These are phyloP conservation scores for Kwoniella mangroviensis DNA, from an alignment of 768 basidiomycete genomes.

Conservation along the genomic window DNA sequence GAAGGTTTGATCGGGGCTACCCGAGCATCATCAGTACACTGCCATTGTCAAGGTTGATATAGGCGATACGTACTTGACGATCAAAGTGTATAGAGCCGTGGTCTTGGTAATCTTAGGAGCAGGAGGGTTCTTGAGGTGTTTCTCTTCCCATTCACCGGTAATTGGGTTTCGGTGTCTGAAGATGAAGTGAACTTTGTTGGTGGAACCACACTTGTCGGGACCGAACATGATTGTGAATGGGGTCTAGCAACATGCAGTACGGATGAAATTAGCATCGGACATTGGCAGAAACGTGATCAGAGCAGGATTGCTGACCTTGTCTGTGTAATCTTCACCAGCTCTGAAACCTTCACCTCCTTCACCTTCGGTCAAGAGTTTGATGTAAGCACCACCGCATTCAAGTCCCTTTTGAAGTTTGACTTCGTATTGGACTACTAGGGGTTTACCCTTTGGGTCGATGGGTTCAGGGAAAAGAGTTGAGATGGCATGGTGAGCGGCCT, in stretches of 20 bases:
- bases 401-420: constrained; percentile 99
- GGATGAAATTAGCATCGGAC: not conserved
- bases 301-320: constrained; percentile 47
- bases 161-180: constrained; percentile 96
- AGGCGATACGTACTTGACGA: constrained; percentile 72
- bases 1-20: constrained; percentile 84
- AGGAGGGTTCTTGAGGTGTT: constrained; percentile 83
- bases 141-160: constrained; percentile 93
- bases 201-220: constrained; percentile 69
- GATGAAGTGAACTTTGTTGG: constrained; percentile 84
- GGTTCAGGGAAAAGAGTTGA: constrained; percentile 83
- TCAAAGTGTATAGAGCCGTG: constrained; percentile 91
- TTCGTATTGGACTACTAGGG: constrained; percentile 95
- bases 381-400: constrained; percentile 97
- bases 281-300: too few relatives aligned
- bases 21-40: constrained; percentile 58
- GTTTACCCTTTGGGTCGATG: constrained; percentile 76
- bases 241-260: constrained; percentile 39
- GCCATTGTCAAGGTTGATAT: not conserved
- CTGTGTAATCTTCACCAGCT: constrained; percentile 58
- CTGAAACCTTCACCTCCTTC: constrained; percentile 50
- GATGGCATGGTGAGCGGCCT: constrained; percentile 98
- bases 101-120: constrained; percentile 84
- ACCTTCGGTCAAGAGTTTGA: constrained; percentile 76
- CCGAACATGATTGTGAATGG: constrained; percentile 83